Evolutionary conservation across 148 eudicot genomes (phyloP).

Genomic region (Linanthus parryae): DNA sequence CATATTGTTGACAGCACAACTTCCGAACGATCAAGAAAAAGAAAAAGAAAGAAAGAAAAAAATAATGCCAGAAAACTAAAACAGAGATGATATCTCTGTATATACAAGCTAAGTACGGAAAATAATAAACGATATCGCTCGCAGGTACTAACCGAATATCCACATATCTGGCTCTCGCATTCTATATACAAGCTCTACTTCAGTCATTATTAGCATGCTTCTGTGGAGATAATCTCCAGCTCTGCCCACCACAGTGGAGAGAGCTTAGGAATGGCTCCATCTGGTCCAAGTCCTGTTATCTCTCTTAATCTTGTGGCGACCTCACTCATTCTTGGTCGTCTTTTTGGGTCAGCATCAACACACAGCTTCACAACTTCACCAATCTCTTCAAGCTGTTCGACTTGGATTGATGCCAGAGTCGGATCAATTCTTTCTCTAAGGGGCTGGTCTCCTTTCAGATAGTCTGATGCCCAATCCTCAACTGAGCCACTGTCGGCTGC

Average conservation of each 20-base stretch:
- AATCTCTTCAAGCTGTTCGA: slow-evolving; percentile 46
- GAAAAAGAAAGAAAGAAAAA: too few species aligned
- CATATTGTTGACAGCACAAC: too few species aligned
- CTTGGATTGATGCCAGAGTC: slow-evolving; percentile 39
- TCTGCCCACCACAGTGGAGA: slow-evolving; percentile 93
- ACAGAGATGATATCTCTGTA: too few species aligned
- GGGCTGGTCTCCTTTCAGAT: slow-evolving; percentile 34
- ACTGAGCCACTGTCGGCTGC: slow-evolving; percentile 23
- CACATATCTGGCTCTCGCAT: too few species aligned
- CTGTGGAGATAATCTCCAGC: slow-evolving; percentile 47
- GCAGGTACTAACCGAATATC: too few species aligned
- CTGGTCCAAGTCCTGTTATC: slow-evolving; percentile 51
- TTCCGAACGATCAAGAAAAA: too few species aligned
- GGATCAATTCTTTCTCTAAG: slow-evolving; percentile 65
- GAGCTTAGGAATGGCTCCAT: slow-evolving; percentile 54
- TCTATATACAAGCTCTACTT: slow-evolving; percentile 4
- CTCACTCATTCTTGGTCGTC: slow-evolving; percentile 56
- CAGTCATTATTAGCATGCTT: slow-evolving; percentile 22
- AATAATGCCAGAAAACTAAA: too few species aligned
- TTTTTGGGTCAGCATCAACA: slow-evolving; percentile 32
- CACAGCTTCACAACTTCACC: slow-evolving; percentile 57
- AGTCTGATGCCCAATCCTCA: slow-evolving; percentile 63
- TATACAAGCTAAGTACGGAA: too few species aligned
- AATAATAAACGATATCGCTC: too few species aligned
- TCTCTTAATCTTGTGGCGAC: slow-evolving; percentile 56